Evolutionary conservation across 768 basidiomycete genomes (phyloP), one percentile per base, ranked within the genome.

Genomic region (Fistulinella prunicolor): DNA sequence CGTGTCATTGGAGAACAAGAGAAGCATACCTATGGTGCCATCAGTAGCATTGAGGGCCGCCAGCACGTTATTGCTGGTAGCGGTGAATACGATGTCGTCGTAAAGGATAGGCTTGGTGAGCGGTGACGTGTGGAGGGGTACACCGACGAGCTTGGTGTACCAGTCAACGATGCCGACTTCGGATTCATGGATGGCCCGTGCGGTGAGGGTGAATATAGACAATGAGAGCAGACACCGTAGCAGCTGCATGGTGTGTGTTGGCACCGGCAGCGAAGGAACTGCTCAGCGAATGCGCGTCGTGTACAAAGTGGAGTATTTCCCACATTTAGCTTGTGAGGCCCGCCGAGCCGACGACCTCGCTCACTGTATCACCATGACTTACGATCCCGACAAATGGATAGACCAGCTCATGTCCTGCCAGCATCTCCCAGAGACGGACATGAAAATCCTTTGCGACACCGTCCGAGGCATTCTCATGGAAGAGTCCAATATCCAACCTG

Each of bases 401-500:
- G 79, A 81, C 22, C 89, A 93, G 60, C 84, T 98, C 50, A 84
- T 84, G 72, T 70, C 79, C 56, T 96, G 94, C 74, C 80, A 85
- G 54, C 85, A 91, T 57, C 86, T 99, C 42, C 80, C 89, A 14
- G 96, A 99, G 70, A 65, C 80, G 10, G 91, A 95, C 55, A 96
- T 99, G 82, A 95, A 94, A 65, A 73, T 85, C 36, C 83, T 99
- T 41, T 98, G 95, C 75, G 81, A 92, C 49, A 82, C 85, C 51
- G 94, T 97, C 19, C 83, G 91, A 42, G 79, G 85, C 40, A 85
- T 94, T 40, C 79, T 96, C 30, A 85, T 97, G 66, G 95, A 99
- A 66, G 95, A 99, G 66, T 93, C 88, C 46, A 99, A 98, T 65
- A 94, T 98, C 47, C 94, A 97, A 63, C 94, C 94, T 26, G 91